phyloP scores from a whole-genome alignment of 257 asterid species.

The Jaltomata sinuosa region DNA sequence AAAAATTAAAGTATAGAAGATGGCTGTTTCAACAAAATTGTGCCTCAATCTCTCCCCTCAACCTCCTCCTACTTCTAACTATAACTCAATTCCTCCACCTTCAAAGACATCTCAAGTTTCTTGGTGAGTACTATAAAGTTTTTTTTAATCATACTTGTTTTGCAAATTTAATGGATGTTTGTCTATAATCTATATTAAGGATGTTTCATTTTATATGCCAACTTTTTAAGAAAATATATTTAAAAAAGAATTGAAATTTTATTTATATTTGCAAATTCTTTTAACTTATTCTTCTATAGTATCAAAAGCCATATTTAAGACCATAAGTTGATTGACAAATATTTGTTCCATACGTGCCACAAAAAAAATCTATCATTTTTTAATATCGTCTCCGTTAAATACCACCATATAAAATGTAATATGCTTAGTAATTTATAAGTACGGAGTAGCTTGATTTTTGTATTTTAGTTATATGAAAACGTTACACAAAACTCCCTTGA shows the following conservation, averaged over 20 bases:
- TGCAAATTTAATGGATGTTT: neutral
- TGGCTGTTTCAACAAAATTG: constrained; percentile 43
- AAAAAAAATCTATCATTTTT: no score
- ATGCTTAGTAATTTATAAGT: neutral
- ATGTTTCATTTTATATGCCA: neutral
- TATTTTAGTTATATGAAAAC: neutral
- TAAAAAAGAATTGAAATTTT: no score
- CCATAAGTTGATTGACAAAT: no score
- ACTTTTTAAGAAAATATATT: neutral
- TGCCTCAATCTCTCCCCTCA: constrained; percentile 35
- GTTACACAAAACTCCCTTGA: neutral
- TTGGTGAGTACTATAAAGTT: constrained; percentile 16
- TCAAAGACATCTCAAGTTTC: constrained; percentile 13
- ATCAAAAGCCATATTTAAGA: no score
- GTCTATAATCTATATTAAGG: neutral
- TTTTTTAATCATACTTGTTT: neutral
- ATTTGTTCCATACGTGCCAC: no score
- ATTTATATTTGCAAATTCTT: no score
- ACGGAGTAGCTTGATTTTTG: neutral
- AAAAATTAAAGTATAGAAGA: neutral
- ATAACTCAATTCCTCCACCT: constrained; percentile 1
- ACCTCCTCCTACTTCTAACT: constrained; percentile 13
- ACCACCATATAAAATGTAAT: no score
- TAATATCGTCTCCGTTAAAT: no score
- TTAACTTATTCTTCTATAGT: no score